Evolutionary conservation across 2,329 filamentous ascomycete species (phyloP), one percentile per base, ranked within the genome.

Genomic region (Xylaria digitata): DNA sequence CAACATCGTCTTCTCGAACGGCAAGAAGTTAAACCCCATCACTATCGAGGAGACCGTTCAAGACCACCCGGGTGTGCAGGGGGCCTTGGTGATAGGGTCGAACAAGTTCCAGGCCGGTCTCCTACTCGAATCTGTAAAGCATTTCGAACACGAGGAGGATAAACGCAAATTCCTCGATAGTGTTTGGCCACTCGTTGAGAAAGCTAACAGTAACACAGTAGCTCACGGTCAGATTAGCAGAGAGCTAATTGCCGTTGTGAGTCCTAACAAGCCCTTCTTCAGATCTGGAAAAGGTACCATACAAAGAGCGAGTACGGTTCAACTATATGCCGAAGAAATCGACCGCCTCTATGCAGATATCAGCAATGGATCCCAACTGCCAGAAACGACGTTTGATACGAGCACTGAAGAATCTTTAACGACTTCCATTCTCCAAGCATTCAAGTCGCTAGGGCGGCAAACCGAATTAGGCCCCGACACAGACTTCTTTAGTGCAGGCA

Each of bases 71-170:
- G 53, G 48, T 0, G 70, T 82, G 4, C 73, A 68, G 8, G 75
- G 71, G 0, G 78, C 75, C 0, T 42, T 82, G 6, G 75, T 82
- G 9, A 69, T 76, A 46, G 80, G 80, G 0, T 70, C 74, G 6
- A 75, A 74, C 26, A 70, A 72, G 1, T 82, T 85, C 68, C 80
- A 84, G 68, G 75, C 83, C 0, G 81, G 80, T 0, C 69, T 85
- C 1, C 75, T 85, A 7, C 66, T 85, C 40, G 84, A 86, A 68
- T 82, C 82, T 0, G 49, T 62, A 6, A 55, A 68, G 2, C 48
- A 69, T 0, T 77, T 77, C 0, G 61, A 66, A 23, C 69, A 68
- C 17, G 66, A 73, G 3, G 49, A 74, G 19, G 71, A 72, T 9
- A 67, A 46, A 2, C 40, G 65, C 21, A 46, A 61, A 15, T 71